Percentiles rank a stretch among this genome's conserved stretches.
phyloP scores from a whole-genome alignment of 2,329 filamentous ascomycete species.

The Phialocephala sp. region DNA sequence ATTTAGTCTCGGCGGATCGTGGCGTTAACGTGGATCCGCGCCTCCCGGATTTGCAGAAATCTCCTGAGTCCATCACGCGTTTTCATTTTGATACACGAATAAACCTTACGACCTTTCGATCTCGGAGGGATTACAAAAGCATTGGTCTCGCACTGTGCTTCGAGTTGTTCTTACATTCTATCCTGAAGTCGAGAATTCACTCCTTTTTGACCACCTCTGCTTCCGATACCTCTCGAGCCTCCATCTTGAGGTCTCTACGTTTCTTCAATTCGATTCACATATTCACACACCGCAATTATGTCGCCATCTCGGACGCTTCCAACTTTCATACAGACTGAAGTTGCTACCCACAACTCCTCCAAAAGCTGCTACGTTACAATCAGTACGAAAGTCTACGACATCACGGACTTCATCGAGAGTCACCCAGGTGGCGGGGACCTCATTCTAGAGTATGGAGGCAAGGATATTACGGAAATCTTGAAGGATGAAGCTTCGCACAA shows the following conservation, averaged over 20 bases:
- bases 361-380: conserved; percentile 94
- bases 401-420: conserved; percentile 87
- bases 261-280: not conserved
- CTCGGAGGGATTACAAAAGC: not conserved
- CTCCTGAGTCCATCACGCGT: conserved; percentile 20
- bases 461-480: conserved; percentile 83
- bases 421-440: conserved; percentile 91
- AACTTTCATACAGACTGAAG: conserved; percentile 79
- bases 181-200: conserved; percentile 7
- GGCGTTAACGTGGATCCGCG: not conserved
- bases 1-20: not conserved
- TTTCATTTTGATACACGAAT: conserved; percentile 13
- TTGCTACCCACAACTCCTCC: conserved; percentile 77
- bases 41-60: conserved; percentile 12
- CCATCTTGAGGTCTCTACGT: conserved; percentile 6
- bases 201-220: conserved; percentile 9
- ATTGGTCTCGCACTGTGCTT: not conserved
- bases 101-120: not conserved
- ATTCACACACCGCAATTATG: conserved; percentile 35
- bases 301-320: conserved; percentile 87
- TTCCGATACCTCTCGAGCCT: not conserved
- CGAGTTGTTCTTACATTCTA: not conserved
- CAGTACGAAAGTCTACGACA: conserved; percentile 89
- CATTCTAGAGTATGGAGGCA: conserved; percentile 87
- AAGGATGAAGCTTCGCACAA: conserved; percentile 81